Evolutionary conservation across 2,329 filamentous ascomycete genomes (phyloP).

Genomic region (Aspergillus jensenii): DNA sequence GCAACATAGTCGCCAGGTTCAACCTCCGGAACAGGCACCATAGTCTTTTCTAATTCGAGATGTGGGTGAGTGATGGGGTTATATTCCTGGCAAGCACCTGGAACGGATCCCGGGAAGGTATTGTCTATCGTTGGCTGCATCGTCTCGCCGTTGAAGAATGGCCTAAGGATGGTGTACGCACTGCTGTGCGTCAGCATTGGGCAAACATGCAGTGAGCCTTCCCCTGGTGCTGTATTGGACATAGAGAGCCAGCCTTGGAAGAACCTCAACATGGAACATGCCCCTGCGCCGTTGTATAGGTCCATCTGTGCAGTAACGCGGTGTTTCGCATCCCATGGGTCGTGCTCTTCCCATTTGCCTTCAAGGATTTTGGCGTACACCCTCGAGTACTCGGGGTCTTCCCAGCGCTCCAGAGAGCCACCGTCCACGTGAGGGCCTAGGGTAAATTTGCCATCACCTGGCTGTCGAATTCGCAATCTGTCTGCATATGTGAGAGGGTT

Average conservation of each 20-base stretch:
- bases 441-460: slow-evolving; percentile 69
- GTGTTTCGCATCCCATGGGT: slow-evolving; percentile 75
- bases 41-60: slow-evolving; percentile 63
- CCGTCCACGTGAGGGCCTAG: slow-evolving; percentile 73
- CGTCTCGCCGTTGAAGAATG: slow-evolving; percentile 69
- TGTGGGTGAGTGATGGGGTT: slow-evolving; percentile 66
- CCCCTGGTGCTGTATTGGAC: slow-evolving; percentile 67
- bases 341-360: slow-evolving; percentile 77
- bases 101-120: slow-evolving; percentile 67
- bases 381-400: slow-evolving; percentile 65
- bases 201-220: slow-evolving; percentile 81
- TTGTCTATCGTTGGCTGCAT: slow-evolving; percentile 42
- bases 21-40: slow-evolving; percentile 70
- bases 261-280: slow-evolving; percentile 81
- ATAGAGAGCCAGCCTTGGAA: slow-evolving; percentile 86
- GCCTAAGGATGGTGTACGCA: slow-evolving; percentile 76
- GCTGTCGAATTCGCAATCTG: slow-evolving; percentile 68
- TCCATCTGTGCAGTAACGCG: slow-evolving; percentile 69
- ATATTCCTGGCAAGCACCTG: slow-evolving; percentile 69
- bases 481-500: slow-evolving; percentile 70
- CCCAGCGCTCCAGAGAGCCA: slow-evolving; percentile 74
- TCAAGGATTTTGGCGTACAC: slow-evolving; percentile 73
- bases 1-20: slow-evolving; percentile 72
- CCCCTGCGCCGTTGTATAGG: slow-evolving; percentile 76
- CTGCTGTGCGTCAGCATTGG: slow-evolving; percentile 74